Conservation (phyloP, 1,284 basidiomycete genomes). For the Rhodofomes roseus region DNA sequence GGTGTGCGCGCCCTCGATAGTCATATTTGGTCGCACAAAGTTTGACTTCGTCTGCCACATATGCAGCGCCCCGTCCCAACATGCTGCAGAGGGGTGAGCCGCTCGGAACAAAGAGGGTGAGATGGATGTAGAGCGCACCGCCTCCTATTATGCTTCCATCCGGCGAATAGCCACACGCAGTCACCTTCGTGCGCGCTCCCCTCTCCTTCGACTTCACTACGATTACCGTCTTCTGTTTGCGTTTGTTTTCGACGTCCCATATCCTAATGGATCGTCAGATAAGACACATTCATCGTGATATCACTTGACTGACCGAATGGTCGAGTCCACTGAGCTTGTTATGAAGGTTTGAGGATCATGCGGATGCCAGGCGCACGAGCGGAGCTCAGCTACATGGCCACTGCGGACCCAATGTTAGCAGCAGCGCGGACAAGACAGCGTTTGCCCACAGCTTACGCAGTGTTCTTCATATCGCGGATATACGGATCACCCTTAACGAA, state of each 20-base stretch:
- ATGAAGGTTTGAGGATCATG: constrained; percentile 81
- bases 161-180: constrained; percentile 79
- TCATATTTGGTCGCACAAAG: constrained; percentile 85
- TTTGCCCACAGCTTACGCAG: constrained; percentile 43
- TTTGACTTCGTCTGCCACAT: constrained; percentile 93
- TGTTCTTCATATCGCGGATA: constrained; percentile 98
- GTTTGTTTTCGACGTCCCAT: constrained; percentile 88
- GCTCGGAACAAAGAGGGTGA: background rate
- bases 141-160: constrained; percentile 86
- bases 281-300: background rate
- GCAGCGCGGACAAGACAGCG: background rate
- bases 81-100: constrained; percentile 45
- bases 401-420: constrained; percentile 38
- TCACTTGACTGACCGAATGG: constrained; percentile 69
- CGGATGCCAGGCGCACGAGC: constrained; percentile 91
- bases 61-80: constrained; percentile 88
- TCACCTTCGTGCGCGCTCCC: constrained; percentile 93
- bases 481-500: constrained; percentile 97
- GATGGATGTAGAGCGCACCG: constrained; percentile 46
- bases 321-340: constrained; percentile 93
- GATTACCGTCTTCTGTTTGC: constrained; percentile 91
- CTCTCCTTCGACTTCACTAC: constrained; percentile 95
- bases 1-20: constrained; percentile 81
- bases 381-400: constrained; percentile 92
- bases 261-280: constrained; percentile 50